phyloP scores from a whole-genome alignment of 2,329 filamentous ascomycete species.

The Calonectria crousiana region DNA sequence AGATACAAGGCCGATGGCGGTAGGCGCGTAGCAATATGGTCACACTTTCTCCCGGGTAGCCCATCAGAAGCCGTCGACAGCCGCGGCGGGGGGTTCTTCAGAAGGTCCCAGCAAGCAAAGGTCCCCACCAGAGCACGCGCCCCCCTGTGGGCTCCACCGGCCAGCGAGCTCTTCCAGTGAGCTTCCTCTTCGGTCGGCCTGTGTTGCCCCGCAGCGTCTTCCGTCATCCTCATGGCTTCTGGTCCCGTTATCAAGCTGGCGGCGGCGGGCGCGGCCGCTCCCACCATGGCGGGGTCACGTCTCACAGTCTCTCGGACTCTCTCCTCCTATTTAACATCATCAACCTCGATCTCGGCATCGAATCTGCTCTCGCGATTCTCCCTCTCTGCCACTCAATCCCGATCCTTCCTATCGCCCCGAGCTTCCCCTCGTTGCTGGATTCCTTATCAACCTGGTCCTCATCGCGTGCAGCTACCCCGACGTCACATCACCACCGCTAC shows the following conservation, averaged over 20 bases:
- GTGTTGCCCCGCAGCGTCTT: conserved; percentile 19
- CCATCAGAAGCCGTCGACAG: conserved; percentile 40
- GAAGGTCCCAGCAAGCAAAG: background rate
- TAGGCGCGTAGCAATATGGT: background rate
- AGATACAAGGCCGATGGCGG: background rate
- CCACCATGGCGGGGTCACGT: conserved; percentile 25
- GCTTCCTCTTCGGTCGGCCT: conserved; percentile 36
- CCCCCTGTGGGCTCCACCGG: conserved; percentile 23
- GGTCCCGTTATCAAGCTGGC: conserved; percentile 34
- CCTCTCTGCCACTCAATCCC: background rate
- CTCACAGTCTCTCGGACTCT: conserved; percentile 4
- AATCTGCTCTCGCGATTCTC: background rate
- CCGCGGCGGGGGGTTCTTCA: conserved; percentile 31
- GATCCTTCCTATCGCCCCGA: background rate
- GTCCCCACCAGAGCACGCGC: conserved; percentile 1
- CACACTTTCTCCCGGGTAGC: background rate
- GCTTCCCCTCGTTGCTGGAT: background rate
- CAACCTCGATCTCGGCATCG: background rate
- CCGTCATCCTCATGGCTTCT: conserved; percentile 13
- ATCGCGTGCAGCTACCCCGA: background rate
- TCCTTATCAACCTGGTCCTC: background rate
- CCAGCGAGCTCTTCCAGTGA: conserved; percentile 18
- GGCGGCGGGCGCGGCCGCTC: conserved; percentile 24
- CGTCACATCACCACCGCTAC: conserved; percentile 2
- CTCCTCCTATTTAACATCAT: background rate